A percentile compares a stretch with the other conserved stretches of the same genome.
Evolutionary conservation across 305 asterid species (phyloP).

Genomic region (Fraxinus paxiana): DNA sequence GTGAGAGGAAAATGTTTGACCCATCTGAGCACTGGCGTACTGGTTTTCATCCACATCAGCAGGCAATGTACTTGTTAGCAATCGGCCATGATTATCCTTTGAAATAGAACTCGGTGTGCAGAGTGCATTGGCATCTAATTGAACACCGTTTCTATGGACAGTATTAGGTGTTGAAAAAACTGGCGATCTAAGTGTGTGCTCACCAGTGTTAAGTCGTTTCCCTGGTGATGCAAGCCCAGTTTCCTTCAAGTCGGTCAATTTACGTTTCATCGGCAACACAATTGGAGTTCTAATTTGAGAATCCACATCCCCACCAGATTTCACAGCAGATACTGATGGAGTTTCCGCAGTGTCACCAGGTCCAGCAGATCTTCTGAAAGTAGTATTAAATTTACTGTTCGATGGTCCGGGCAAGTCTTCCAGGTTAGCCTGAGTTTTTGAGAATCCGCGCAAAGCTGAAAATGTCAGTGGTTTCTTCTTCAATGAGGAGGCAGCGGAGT

Average conservation of each 20-base stretch:
- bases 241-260: conserved; percentile 64
- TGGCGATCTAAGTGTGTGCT: conserved; percentile 55
- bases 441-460: conserved; percentile 41
- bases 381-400: conserved; percentile 36
- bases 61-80: conserved; percentile 29
- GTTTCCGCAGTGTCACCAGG: conserved; percentile 44
- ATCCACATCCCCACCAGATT: conserved; percentile 51
- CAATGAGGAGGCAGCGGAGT: conserved; percentile 41
- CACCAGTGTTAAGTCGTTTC: conserved; percentile 75
- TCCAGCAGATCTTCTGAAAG: conserved; percentile 38
- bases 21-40: conserved; percentile 21
- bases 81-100: conserved; percentile 49
- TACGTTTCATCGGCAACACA: conserved; percentile 79
- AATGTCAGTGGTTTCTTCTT: conserved; percentile 51
- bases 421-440: conserved; percentile 37
- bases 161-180: conserved; percentile 45
- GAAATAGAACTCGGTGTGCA: conserved; percentile 45
- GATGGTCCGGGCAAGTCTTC: conserved; percentile 50
- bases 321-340: conserved; percentile 44
- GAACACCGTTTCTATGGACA: conserved; percentile 49
- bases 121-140: conserved; percentile 50
- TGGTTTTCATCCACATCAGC: conserved; percentile 58
- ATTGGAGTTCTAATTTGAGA: conserved; percentile 65
- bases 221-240: conserved; percentile 43
- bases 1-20: conserved; percentile 46